Evolutionary conservation across 345 rosid genomes (phyloP).

Genomic region (Hypericum perforatum): DNA sequence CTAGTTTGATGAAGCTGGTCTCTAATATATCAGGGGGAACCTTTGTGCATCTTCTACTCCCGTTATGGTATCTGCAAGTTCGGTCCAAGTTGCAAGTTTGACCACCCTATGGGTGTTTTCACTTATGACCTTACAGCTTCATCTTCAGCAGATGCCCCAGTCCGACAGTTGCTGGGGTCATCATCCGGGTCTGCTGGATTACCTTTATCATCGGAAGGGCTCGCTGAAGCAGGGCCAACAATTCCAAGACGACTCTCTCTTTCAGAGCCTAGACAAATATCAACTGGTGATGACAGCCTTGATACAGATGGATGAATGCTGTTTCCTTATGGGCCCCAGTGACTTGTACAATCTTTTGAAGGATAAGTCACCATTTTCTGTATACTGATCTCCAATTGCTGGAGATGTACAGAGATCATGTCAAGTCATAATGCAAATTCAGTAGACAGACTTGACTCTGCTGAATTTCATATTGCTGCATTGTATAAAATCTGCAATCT

Average conservation of each 20-base stretch:
- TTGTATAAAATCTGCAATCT: conserved; percentile 33
- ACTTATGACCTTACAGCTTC: conserved; percentile 47
- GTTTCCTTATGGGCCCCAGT: conserved; percentile 16
- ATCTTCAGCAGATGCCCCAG: conserved; percentile 42
- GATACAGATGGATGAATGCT: conserved; percentile 47
- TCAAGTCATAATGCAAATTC: conserved; percentile 29
- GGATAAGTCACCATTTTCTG: conserved; percentile 32
- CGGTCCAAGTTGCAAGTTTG: conserved; percentile 98
- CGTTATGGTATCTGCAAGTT: conserved; percentile 98
- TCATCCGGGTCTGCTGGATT: conserved; percentile 48
- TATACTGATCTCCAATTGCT: conserved; percentile 43
- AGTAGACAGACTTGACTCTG: conserved; percentile 24
- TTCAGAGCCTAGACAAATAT: conserved; percentile 73
- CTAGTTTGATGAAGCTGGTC: conserved; percentile 13
- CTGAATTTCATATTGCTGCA: conserved; percentile 34
- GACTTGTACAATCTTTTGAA: conserved; percentile 23
- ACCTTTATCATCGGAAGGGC: conserved; percentile 51
- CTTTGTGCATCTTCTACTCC: conserved; percentile 80
- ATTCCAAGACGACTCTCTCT: conserved; percentile 53
- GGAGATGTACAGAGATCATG: conserved; percentile 50
- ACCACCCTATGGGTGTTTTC: conserved; percentile 90
- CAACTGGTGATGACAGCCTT: conserved; percentile 61
- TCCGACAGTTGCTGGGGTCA: conserved; percentile 40
- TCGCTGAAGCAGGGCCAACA: conserved; percentile 50
- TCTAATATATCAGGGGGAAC: conserved; percentile 61